phyloP scores from a whole-genome alignment of 768 basidiomycete species.

The Chlorophyllum brunneum region DNA sequence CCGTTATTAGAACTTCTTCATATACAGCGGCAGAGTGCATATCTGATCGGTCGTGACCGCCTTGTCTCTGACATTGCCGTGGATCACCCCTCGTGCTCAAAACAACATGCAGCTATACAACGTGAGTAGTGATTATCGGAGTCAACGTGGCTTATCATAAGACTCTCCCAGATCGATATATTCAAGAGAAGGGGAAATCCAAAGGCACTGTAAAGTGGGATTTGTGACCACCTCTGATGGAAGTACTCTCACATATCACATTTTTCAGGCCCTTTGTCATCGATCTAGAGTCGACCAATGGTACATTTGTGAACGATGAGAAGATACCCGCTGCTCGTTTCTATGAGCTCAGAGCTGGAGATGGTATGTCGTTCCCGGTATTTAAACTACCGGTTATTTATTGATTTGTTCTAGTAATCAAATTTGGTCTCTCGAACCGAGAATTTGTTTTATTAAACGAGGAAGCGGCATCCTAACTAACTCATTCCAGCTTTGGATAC shows the following conservation, averaged over 20 bases:
- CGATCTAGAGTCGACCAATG: conserved; percentile 97
- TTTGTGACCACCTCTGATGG: conserved; percentile 13
- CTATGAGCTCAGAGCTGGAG: conserved; percentile 75
- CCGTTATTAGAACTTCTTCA: conserved; percentile 74
- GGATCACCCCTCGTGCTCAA: conserved; percentile 96
- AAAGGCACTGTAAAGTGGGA: conserved; percentile 83
- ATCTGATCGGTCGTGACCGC: conserved; percentile 87
- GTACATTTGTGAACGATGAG: conserved; percentile 87
- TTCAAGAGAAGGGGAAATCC: conserved; percentile 84
- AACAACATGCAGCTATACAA: conserved; percentile 97
- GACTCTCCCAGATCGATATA: conserved; percentile 60
- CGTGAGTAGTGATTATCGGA: conserved; percentile 42
- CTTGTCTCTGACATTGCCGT: conserved; percentile 83
- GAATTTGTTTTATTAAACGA: conserved; percentile 89
- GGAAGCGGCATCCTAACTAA: conserved; percentile 43
- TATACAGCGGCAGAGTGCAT: conserved; percentile 91
- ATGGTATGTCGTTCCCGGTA: conserved; percentile 50
- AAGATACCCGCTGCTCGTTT: conserved; percentile 82
- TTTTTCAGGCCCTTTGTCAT: conserved; percentile 85
- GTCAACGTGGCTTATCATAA: conserved; percentile 9
- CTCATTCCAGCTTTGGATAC: conserved; percentile 6
- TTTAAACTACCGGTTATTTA: not conserved
- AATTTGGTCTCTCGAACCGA: conserved; percentile 75
- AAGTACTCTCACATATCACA: not conserved
- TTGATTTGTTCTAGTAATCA: conserved; percentile 54